Evolutionary conservation across 768 basidiomycete genomes (phyloP).

Genomic region (Crepidotus variabilis): DNA sequence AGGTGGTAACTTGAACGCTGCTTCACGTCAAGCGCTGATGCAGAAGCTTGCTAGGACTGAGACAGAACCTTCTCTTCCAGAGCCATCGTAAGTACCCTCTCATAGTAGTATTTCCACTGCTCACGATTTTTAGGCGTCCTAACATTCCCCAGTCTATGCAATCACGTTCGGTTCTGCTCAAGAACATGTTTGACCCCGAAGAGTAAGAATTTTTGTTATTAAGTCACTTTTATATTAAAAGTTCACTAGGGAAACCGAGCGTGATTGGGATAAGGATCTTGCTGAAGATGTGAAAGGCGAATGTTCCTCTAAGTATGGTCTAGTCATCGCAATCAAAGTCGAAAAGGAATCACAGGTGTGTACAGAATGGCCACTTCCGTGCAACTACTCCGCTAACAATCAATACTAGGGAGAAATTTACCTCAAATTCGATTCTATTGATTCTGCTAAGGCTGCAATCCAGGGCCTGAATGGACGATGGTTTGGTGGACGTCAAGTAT

Average conservation of each 20-base stretch:
- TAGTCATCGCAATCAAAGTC: constrained; percentile 83
- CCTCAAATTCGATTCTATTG: constrained; percentile 81
- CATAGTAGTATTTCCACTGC: not conserved
- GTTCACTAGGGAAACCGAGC: constrained; percentile 78
- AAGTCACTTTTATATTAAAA: constrained; percentile 5
- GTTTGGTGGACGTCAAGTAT: constrained; percentile 91
- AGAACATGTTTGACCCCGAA: constrained; percentile 97
- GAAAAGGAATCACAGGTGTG: constrained; percentile 89
- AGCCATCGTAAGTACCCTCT: constrained; percentile 51
- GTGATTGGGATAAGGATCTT: constrained; percentile 95
- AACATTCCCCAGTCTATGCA: constrained; percentile 83
- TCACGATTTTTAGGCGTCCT: constrained; percentile 45
- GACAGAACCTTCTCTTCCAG: constrained; percentile 49
- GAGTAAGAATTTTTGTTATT: constrained; percentile 53
- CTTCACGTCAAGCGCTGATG: constrained; percentile 99
- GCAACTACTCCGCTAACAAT: constrained; percentile 7
- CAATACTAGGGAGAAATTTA: constrained; percentile 90
- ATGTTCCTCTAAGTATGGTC: constrained; percentile 88
- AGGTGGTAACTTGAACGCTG: constrained; percentile 98
- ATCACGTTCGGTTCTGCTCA: constrained; percentile 84
- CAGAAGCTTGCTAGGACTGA: constrained; percentile 99
- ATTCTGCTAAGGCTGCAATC: constrained; percentile 78
- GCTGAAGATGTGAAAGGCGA: constrained; percentile 96
- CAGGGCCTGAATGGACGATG: constrained; percentile 93
- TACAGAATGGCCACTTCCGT: not conserved